Evolutionary conservation across 768 basidiomycete genomes (phyloP), one percentile per base, ranked within the genome.

Genomic region (Amanita molliuscula): DNA sequence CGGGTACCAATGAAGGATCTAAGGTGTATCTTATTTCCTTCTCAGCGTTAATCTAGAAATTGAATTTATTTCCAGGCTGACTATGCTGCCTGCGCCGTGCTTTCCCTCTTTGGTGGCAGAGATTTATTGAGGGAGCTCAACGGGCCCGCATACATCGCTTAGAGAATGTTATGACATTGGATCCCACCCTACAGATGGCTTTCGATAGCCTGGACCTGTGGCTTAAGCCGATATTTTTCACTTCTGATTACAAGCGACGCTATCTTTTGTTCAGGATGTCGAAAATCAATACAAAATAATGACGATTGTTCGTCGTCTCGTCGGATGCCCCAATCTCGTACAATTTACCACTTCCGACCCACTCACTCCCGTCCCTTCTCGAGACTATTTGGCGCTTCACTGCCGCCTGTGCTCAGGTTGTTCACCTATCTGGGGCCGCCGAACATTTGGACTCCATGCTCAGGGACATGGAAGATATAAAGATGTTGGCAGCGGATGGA

Each of bases 381-480:
- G 62, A 5, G 49, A 42, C n/a, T 66, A 61, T 44, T 57, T 69
- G 7, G 52, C 51, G 11, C 48, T 66, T 41, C 67, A 68, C n/a
- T 44, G 67, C 62, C 20, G 56, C 62, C n/a, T 64, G 62, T 52
- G 61, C 65, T 8, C 53, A 54, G 41, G 55, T 65, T 40, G 62
- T 59, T 9, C 61, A 65, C 54, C 54, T 67, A 44, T 68, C 66
- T 11, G 65, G 67, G 31, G 66, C 64, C 9, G 56, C 43, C 8
- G 62, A 61, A 47, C 55, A 64, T 53, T 51, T 66, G 6, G 55
- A 59, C 20, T 53, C 47, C 7, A 18, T 58, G n/a, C 54, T 51
- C 11, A 42, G 58, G 18, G 54, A 64, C 23, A 21, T 56, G 16
- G 66, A 65, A 41, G 54, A 46, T 34, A 56, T 42, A 16, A 13